Conservation (phyloP, 805 yeast genomes). For the Schwanniomyces sp. region DNA sequence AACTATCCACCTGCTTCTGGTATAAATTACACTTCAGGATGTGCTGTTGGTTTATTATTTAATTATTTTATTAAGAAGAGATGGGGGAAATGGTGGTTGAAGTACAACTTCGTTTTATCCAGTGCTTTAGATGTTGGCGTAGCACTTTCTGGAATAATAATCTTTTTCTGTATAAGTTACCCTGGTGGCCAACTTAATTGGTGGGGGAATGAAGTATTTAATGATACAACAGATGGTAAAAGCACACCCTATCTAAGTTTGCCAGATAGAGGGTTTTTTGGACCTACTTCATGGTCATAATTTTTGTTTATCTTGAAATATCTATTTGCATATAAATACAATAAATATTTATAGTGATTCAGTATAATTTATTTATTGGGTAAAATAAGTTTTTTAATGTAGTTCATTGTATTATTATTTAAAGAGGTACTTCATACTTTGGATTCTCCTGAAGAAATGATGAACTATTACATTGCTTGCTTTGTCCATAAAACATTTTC, state of each 20-base stretch:
- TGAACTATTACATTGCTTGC: no score
- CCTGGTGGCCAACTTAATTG: conserved; percentile 8
- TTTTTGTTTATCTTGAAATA: not conserved
- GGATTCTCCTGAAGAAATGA: no score
- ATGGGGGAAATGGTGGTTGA: conserved; percentile 57
- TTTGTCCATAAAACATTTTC: no score
- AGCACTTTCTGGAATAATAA: conserved; percentile 52
- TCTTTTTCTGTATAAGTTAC: conserved; percentile 41
- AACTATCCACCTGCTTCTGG: conserved; percentile 78
- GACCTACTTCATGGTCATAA: conserved; percentile 4
- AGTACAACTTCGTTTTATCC: conserved; percentile 58
- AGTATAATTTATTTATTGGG: no score
- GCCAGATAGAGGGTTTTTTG: conserved; percentile 5
- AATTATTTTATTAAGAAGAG: conserved; percentile 46
- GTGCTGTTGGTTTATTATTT: conserved; percentile 42
- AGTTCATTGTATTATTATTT: no score
- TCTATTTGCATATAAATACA: not conserved
- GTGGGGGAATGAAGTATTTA: conserved; percentile 4
- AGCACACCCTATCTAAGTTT: conserved; percentile 2
- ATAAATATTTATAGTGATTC: no score
- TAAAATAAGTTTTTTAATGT: no score
- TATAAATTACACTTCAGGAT: conserved; percentile 60
- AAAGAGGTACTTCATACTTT: no score
- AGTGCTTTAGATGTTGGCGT: conserved; percentile 53
- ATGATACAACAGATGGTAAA: conserved; percentile 1